A percentile compares a stretch with the other conserved stretches of the same genome.
Evolutionary conservation across 2,329 filamentous ascomycete species (phyloP).

Genomic region (Xylaria sp.): DNA sequence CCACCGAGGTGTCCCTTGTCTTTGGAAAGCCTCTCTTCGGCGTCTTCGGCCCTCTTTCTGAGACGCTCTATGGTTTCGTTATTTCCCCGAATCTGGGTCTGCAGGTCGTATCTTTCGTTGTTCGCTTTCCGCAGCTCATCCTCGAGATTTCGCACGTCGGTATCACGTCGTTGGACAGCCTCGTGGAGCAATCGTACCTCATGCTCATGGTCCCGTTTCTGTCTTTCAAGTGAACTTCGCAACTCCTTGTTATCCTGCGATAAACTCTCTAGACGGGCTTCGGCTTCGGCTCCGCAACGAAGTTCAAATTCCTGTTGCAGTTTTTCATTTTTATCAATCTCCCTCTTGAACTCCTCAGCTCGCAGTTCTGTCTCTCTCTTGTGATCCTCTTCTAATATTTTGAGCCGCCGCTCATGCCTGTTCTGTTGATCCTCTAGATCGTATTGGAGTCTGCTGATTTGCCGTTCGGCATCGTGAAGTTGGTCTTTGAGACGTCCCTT

Average conservation of each 20-base stretch:
- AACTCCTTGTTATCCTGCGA: conserved; percentile 74
- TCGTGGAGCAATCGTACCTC: conserved; percentile 54
- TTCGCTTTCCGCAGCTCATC: conserved; percentile 55
- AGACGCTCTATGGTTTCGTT: conserved; percentile 47
- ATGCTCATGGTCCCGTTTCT: conserved; percentile 61
- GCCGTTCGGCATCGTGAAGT: conserved; percentile 69
- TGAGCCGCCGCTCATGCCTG: conserved; percentile 46
- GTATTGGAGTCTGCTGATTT: conserved; percentile 58
- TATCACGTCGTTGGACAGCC: conserved; percentile 65
- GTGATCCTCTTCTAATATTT: conserved; percentile 49
- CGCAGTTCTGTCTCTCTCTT: conserved; percentile 66
- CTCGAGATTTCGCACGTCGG: conserved; percentile 60
- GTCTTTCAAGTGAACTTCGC: conserved; percentile 62
- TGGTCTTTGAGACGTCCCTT: conserved; percentile 70
- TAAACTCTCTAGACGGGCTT: conserved; percentile 49
- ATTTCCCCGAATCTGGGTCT: conserved; percentile 45
- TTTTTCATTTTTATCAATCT: conserved; percentile 67
- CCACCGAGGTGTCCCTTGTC: conserved; percentile 48
- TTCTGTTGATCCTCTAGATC: conserved; percentile 58
- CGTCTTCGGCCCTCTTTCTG: conserved; percentile 47
- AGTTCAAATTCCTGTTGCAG: conserved; percentile 62
- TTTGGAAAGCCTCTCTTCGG: conserved; percentile 48
- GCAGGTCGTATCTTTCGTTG: conserved; percentile 40
- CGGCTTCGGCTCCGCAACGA: conserved; percentile 45
- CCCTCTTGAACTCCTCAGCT: conserved; percentile 55